These are phyloP conservation scores for Mallotus japonicus DNA, from an alignment of 441 rosid genomes.

Conservation along the genomic window DNA sequence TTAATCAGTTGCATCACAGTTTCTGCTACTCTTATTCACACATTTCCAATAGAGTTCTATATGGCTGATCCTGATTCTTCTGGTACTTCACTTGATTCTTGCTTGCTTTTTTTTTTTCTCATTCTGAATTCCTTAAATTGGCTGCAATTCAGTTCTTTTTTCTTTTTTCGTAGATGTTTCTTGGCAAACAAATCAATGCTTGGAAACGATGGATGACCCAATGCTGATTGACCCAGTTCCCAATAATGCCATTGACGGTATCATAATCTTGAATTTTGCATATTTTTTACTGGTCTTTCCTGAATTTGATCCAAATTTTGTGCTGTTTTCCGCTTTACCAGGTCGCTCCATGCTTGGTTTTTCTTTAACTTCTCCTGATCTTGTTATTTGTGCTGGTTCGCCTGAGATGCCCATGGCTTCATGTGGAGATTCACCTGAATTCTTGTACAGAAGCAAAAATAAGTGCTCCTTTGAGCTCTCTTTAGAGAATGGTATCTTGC, in stretches of 20 bases:
- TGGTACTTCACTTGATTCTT: neutral
- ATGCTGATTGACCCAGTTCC: slow-evolving; percentile 20
- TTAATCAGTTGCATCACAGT: no score
- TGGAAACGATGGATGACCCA: slow-evolving; percentile 12
- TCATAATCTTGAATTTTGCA: neutral
- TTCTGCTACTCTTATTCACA: no score
- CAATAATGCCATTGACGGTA: slow-evolving; percentile 31
- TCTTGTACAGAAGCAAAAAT: slow-evolving; percentile 24
- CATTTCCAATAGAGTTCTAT: no score
- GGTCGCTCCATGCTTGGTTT: slow-evolving; percentile 58
- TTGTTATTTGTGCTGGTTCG: slow-evolving; percentile 64
- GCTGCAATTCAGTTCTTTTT: neutral
- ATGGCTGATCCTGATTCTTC: slow-evolving; percentile 41
- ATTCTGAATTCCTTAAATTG: neutral
- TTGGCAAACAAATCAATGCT: slow-evolving; percentile 28
- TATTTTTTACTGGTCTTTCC: neutral
- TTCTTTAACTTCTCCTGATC: slow-evolving; percentile 64
- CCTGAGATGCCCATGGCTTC: slow-evolving; percentile 53
- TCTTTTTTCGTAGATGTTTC: slow-evolving; percentile 27
- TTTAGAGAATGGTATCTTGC: slow-evolving; percentile 67
- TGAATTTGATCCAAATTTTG: neutral
- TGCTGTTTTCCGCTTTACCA: slow-evolving; percentile 12
- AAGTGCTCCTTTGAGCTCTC: slow-evolving; percentile 61
- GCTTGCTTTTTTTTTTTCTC: neutral
- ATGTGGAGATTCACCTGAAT: slow-evolving; percentile 47